Base-by-base conservation (phyloP, 1,284 basidiomycete genomes). In the Irpex lacteus region DNA sequence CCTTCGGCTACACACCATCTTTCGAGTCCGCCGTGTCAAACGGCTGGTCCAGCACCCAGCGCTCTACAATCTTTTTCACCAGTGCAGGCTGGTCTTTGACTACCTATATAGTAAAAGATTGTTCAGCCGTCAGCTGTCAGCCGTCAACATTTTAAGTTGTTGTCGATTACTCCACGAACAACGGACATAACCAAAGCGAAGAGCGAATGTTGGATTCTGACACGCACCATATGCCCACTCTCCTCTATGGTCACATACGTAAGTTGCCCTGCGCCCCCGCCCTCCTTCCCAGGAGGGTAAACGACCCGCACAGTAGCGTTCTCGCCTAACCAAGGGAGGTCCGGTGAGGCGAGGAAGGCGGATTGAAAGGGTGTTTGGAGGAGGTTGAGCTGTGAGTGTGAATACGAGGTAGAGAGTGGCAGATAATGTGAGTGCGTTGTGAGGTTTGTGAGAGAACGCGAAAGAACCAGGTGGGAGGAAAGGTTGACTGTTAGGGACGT, bases 261-360 rank as follows among this genome's bases (percentile, higher is more conserved):
- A 63, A 76, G 66, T 38, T 73, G 71, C 3, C 75, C 75, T 1
- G 75, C 75, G 21, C 75, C 73, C 21, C 66, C 65, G 2, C 75
- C 67, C 26, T 13, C 38, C 13, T 40, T 13, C 13, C 38, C 38
- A 13, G 38, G 38, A 40, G 38, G 38, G 38, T 40, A 13, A 13
- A 40, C 38, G 38, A 64, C 69, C 8, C 76, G 73, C 13, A 75
- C 73, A 19, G 74, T 75, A 2, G 70, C 69, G 40, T 70, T 67
- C n/a, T 66, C 63, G 8, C 55, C 52, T 18, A 2, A 13, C 76
- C 75, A 76, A 1, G 71, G 71, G 4, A 73, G 60, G 59, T 76
- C 74, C 1, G 69, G 63, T 5, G 72, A 61, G 15, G 53, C 56
- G 26, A 70, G 61, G 63, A 77, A 77, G n/a, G 68, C 68, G 0